A percentile compares a stretch with the other conserved stretches of the same genome.
Evolutionary conservation across 768 basidiomycete species (phyloP).

Genomic region (Hirschioporus abietinus): DNA sequence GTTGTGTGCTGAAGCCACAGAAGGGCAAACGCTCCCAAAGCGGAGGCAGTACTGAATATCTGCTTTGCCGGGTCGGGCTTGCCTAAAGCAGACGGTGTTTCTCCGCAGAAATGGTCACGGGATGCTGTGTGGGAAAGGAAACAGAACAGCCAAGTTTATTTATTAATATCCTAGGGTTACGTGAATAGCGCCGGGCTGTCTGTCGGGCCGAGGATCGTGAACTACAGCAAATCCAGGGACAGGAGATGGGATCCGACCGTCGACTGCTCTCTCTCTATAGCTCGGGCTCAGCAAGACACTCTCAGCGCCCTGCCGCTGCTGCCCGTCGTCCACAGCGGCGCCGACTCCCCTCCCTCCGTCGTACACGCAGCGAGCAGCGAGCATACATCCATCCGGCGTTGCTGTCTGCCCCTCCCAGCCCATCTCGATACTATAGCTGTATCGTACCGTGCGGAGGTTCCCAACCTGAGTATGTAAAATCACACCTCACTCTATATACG

Average conservation of each 20-base stretch:
- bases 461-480: background rate
- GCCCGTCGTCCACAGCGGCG: background rate
- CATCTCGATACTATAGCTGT: background rate
- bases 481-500: background rate
- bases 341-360: too few species aligned
- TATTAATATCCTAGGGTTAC: slow-evolving; percentile 1
- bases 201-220: background rate
- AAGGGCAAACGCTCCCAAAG: background rate
- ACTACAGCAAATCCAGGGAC: slow-evolving; percentile 1
- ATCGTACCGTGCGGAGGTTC: background rate
- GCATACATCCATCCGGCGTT: background rate
- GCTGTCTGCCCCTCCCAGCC: background rate
- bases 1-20: background rate
- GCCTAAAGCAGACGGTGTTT: background rate
- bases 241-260: background rate
- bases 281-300: slow-evolving; percentile 1
- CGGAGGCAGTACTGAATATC: slow-evolving; percentile 1
- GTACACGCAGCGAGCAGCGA: background rate
- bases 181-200: background rate
- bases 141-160: background rate
- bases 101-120: slow-evolving; percentile 1
- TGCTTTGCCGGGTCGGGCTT: background rate
- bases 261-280: background rate
- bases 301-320: slow-evolving; percentile 1
- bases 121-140: background rate